These are phyloP conservation scores for Fusarium sp. DNA, from an alignment of 2,329 filamentous ascomycete genomes.

Conservation along the genomic window DNA sequence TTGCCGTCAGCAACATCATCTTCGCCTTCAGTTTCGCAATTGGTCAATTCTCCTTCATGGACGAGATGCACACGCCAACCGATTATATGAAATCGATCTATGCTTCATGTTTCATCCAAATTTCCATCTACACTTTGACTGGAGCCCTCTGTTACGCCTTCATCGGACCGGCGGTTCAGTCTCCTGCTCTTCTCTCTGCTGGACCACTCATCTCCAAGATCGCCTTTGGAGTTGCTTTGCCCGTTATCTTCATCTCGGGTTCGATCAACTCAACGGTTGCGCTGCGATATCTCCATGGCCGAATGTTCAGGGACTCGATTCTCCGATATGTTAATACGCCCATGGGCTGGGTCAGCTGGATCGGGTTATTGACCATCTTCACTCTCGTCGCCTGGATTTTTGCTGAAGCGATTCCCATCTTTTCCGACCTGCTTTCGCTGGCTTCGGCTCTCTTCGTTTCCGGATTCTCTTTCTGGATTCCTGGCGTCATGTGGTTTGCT, in stretches of 20 bases:
- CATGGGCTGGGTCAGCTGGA: slow-evolving; percentile 34
- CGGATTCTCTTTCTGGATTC: slow-evolving; percentile 35
- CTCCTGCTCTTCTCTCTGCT: slow-evolving; percentile 74
- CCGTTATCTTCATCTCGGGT: slow-evolving; percentile 52
- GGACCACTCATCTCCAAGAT: slow-evolving; percentile 68
- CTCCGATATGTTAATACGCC: slow-evolving; percentile 32
- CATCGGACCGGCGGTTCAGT: slow-evolving; percentile 68
- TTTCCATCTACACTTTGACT: slow-evolving; percentile 71
- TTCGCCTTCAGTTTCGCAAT: slow-evolving; percentile 39
- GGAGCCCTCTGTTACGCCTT: slow-evolving; percentile 75
- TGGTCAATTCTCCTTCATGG: slow-evolving; percentile 38
- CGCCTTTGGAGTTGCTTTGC: slow-evolving; percentile 74
- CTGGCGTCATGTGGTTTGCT: slow-evolving; percentile 32
- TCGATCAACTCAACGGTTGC: slow-evolving; percentile 36
- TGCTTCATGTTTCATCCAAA: slow-evolving; percentile 69
- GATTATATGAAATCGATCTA: slow-evolving; percentile 62
- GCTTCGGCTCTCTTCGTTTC: slow-evolving; percentile 32
- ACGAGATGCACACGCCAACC: slow-evolving; percentile 37
- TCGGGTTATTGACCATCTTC: slow-evolving; percentile 25
- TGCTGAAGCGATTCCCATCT: slow-evolving; percentile 35
- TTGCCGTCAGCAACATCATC: slow-evolving; percentile 68
- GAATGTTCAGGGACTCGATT: slow-evolving; percentile 35
- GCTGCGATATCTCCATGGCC: slow-evolving; percentile 33
- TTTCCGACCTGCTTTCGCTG: slow-evolving; percentile 32
- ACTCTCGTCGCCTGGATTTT: slow-evolving; percentile 35